Conservation (phyloP, 495 filamentous ascomycete species). For the Annulohypoxylon maeteangense region DNA sequence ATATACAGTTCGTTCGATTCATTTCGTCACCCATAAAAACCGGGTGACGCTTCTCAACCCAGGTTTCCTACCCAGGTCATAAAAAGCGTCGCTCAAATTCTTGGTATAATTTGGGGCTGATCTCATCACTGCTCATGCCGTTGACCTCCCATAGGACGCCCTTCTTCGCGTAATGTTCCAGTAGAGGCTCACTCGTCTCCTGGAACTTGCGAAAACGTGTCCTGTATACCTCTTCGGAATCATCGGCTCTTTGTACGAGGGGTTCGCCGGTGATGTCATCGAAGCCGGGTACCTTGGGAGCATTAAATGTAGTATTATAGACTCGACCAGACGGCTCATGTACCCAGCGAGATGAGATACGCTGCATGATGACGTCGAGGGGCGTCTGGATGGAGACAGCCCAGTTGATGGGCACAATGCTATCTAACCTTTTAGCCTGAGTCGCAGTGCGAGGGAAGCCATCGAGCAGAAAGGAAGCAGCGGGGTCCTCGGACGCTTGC, state of each 20-base stretch:
- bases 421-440: slow-evolving; percentile 81
- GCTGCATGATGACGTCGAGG: slow-evolving; percentile 80
- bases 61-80: slow-evolving; percentile 25
- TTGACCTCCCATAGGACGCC: slow-evolving; percentile 90
- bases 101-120: slow-evolving; percentile 81
- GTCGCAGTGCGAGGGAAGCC: slow-evolving; percentile 90
- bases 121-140: slow-evolving; percentile 92
- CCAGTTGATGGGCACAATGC: slow-evolving; percentile 88
- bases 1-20: slow-evolving; percentile 24
- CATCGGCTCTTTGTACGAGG: slow-evolving; percentile 83
- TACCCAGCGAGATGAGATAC: slow-evolving; percentile 91
- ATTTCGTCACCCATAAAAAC: not conserved
- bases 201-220: slow-evolving; percentile 82
- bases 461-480: slow-evolving; percentile 92
- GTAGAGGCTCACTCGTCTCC: slow-evolving; percentile 82
- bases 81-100: slow-evolving; percentile 83
- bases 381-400: slow-evolving; percentile 78
- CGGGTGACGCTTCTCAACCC: not conserved
- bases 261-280: slow-evolving; percentile 94
- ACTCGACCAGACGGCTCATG: slow-evolving; percentile 91
- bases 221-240: slow-evolving; percentile 86
- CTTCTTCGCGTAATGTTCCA: slow-evolving; percentile 87
- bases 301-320: slow-evolving; percentile 94
- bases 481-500: slow-evolving; percentile 71
- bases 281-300: slow-evolving; percentile 78